Conservation (phyloP, 441 rosid genomes). For the Populus hybrid region DNA sequence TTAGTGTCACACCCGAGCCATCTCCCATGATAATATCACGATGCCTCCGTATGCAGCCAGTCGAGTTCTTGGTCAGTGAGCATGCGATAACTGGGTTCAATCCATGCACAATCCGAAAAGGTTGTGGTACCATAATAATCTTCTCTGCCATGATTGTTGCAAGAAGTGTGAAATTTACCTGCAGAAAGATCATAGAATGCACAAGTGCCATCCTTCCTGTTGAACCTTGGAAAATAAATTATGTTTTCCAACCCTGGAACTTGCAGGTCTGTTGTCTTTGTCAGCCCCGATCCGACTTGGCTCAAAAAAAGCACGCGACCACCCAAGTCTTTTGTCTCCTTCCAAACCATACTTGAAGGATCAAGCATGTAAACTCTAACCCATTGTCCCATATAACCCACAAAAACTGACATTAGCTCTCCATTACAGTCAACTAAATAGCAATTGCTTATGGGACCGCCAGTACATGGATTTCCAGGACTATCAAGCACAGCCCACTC, state of each 20-base stretch:
- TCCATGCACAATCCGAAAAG: background rate
- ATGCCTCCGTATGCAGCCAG: no score
- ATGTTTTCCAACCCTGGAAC: background rate
- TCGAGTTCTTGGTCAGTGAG: no score
- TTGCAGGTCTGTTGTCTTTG: no score
- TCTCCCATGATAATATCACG: no score
- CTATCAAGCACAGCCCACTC: background rate
- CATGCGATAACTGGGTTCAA: background rate
- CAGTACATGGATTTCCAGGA: background rate
- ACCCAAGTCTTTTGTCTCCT: background rate
- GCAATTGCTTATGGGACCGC: background rate
- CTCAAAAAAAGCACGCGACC: background rate
- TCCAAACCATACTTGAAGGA: background rate
- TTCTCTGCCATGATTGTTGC: background rate
- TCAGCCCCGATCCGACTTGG: background rate
- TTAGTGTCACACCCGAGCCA: no score
- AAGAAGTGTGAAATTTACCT: background rate
- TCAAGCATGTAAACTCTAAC: background rate
- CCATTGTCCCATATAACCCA: background rate
- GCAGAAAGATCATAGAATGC: background rate
- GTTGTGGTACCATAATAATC: background rate
- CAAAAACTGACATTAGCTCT: background rate
- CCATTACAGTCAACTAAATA: background rate
- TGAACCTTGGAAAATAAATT: background rate
- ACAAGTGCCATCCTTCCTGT: background rate